Percentiles rank a stretch among this genome's conserved stretches.
Conservation (phyloP, 192 early-diverging fungal genomes). For the Backusella parvicylindrica region DNA sequence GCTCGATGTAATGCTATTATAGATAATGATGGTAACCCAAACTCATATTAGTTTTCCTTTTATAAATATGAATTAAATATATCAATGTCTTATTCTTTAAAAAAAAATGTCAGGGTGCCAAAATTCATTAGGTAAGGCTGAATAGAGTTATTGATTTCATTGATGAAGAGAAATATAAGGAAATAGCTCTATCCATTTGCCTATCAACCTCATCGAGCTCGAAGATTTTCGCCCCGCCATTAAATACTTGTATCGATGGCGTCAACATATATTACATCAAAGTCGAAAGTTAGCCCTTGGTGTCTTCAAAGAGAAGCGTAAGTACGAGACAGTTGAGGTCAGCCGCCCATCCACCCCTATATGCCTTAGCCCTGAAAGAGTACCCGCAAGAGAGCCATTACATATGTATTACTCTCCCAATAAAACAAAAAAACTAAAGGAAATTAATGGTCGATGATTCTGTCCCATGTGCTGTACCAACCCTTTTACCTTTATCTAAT, state of each 20-base stretch:
- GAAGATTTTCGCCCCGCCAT: conserved; percentile 8
- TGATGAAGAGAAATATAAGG: too few relatives aligned
- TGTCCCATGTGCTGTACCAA: conserved; percentile 9
- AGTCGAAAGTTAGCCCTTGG: background rate
- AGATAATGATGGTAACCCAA: too few relatives aligned
- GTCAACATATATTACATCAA: conserved; percentile 7
- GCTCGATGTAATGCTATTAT: too few relatives aligned
- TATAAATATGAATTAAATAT: too few relatives aligned
- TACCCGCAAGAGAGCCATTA: background rate
- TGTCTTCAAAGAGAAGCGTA: conserved; percentile 6
- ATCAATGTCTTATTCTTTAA: too few relatives aligned
- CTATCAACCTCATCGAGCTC: background rate
- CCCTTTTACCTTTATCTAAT: conserved; percentile 15
- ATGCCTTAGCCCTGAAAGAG: conserved; percentile 13
- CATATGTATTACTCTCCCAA: background rate
- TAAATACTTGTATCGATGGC: conserved; percentile 8
- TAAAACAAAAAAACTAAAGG: background rate
- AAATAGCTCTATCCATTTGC: conserved; percentile 7
- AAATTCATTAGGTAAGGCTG: too few relatives aligned
- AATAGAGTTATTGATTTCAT: background rate
- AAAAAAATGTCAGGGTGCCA: too few relatives aligned
- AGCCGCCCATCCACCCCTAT: conserved; percentile 12
- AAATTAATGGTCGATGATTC: background rate
- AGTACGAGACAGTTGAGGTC: conserved; percentile 3
- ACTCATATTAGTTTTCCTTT: too few relatives aligned